Conservation (phyloP, 768 basidiomycete species). For the Russula dissimulans region DNA sequence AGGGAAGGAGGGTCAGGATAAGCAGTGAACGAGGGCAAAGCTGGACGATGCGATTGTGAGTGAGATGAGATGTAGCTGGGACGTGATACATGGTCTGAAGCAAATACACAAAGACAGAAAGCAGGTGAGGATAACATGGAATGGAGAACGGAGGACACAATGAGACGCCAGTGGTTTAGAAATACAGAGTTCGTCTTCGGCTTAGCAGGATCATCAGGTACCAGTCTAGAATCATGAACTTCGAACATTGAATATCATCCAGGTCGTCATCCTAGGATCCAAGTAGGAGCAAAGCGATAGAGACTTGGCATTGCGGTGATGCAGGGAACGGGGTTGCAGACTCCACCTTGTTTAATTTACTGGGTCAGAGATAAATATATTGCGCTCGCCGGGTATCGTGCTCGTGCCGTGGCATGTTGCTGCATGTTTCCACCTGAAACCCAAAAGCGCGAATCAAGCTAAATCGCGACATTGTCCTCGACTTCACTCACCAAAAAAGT, state of each 20-base stretch:
- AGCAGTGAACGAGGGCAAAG: not conserved
- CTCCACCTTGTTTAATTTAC: slow-evolving; percentile 18
- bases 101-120: not conserved
- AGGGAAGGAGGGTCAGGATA: not conserved
- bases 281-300: not conserved
- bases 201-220: not conserved
- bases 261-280: not conserved
- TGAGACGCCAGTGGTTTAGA: not conserved
- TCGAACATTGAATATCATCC: not conserved
- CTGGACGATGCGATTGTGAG: not conserved
- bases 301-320: not conserved
- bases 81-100: not conserved
- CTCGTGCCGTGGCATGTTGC: slow-evolving; percentile 62
- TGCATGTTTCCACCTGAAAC: slow-evolving; percentile 75
- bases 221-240: not conserved
- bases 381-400: slow-evolving; percentile 44
- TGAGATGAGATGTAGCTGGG: not conserved
- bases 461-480: too few relatives aligned
- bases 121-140: not conserved
- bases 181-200: not conserved
- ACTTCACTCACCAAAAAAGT: slow-evolving; percentile 55
- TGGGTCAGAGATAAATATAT: slow-evolving; percentile 46
- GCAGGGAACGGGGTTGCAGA: not conserved
- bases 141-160: not conserved
- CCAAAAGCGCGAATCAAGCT: not conserved